Base-by-base conservation (phyloP, 768 basidiomycete species). In the Leccinum olivaceopallidum region DNA sequence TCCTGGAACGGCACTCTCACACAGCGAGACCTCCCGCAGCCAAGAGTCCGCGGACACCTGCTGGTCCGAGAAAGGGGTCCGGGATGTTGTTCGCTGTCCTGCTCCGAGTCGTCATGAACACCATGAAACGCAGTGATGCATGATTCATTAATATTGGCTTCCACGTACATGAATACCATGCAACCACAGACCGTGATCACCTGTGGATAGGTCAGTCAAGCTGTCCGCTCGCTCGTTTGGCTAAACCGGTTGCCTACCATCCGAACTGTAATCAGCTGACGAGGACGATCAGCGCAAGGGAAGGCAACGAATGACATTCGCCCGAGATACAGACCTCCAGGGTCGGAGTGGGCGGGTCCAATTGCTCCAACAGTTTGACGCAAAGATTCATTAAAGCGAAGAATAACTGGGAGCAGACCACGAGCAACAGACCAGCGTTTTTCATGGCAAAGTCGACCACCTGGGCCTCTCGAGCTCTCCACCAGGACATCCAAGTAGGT, bases 21-120 rank as follows among this genome's bases (percentile, higher is more conserved):
- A 89, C 90, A 20, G 80, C 74, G 60, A 87, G 73, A 0, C 90
- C 90, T 62, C 91, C 77, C 12, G 79, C 70, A 1, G 80, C 72
- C 4, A 92, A 76, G 6, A 90, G 72, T 5, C 76, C 59, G 36
- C 90, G 79, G 5, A 93, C 83, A 3, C 80, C 88, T 49, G 85
- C 84, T 0, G 91, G 92, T 1, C 90, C 92, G 0, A 87, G 66
- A 30, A 86, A 71, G 1, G 89, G 89, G 66, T 93, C 76, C 4
- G 78, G 79, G 6, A 85, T 76, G 22, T 75, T 75, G 53, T 68
- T 74, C n/a, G 71, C 75, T 62, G 63, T 70, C 80, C 76, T 79
- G 63, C 69, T 3, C 74, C 10, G 36, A 39, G 42, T 20, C 12
- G 24, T 30, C 60, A 37, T 6, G 60, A 12, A 10, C 24, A 34